Percentiles rank a stretch among this genome's conserved stretches.
Conservation (phyloP, 108 stramenopile species). For the Chaetoceros muelleri region DNA sequence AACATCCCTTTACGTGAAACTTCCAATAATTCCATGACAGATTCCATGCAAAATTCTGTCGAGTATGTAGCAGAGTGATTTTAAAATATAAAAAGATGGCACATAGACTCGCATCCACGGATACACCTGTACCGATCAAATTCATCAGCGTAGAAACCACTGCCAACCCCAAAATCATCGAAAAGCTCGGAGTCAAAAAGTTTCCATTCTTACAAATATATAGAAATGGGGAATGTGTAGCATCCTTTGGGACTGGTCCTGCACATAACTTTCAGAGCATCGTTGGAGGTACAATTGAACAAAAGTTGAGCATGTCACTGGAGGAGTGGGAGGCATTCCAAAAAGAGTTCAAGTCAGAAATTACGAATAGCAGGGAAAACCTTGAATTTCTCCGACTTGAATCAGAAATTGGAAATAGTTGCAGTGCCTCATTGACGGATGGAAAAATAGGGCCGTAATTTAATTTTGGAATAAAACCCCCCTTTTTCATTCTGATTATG, state of each 20-base stretch:
- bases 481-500: neutral
- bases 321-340: conserved; percentile 17
- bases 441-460: neutral
- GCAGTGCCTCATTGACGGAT: neutral
- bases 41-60: conserved; percentile 8
- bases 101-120: neutral
- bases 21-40: conserved; percentile 1
- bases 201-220: conserved; percentile 31
- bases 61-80: conserved; percentile 3
- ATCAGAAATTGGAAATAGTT: neutral
- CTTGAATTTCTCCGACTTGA: neutral
- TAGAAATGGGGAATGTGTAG: conserved; percentile 19
- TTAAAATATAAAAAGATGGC: conserved; percentile 11
- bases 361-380: neutral
- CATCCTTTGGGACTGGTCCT: conserved; percentile 18
- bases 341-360: conserved; percentile 8
- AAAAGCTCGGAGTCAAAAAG: conserved; percentile 15
- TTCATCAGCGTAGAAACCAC: conserved; percentile 10
- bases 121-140: conserved; percentile 2
- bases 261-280: conserved; percentile 13
- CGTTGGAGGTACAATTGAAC: conserved; percentile 15
- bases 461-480: too few relatives aligned
- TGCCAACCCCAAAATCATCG: conserved; percentile 5
- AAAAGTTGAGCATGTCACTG: conserved; percentile 6
- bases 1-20: too few relatives aligned